These are phyloP conservation scores for Pleurotus ostreatus DNA, from an alignment of 768 basidiomycete genomes.

Conservation along the genomic window DNA sequence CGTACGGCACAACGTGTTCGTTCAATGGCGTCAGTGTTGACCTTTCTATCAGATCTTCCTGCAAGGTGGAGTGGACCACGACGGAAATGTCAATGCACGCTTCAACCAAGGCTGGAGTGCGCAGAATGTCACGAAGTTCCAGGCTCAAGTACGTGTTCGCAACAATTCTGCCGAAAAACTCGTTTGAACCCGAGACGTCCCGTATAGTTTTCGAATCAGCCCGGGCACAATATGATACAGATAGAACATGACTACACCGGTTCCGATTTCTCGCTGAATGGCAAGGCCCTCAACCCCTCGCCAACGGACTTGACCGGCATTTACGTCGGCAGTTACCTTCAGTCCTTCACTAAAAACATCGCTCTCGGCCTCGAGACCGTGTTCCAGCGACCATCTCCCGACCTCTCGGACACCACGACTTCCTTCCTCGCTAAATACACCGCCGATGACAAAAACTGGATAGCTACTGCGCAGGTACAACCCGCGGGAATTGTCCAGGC, in stretches of 20 bases:
- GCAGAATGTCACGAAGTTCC: conserved; percentile 75
- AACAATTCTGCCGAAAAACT: neutral
- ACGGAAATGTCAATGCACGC: conserved; percentile 84
- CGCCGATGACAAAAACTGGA: conserved; percentile 72
- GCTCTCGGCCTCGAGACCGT: conserved; percentile 86
- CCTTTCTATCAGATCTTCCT: conserved; percentile 64
- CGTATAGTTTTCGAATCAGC: conserved; percentile 65
- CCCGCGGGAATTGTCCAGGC: conserved; percentile 80
- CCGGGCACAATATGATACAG: conserved; percentile 87
- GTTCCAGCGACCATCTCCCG: conserved; percentile 74
- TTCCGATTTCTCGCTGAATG: conserved; percentile 78
- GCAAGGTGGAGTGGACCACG: conserved; percentile 92
- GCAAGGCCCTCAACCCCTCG: conserved; percentile 89
- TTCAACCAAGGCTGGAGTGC: conserved; percentile 87
- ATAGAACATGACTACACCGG: conserved; percentile 93
- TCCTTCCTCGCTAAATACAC: conserved; percentile 84
- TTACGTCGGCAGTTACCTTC: conserved; percentile 88
- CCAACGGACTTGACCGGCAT: conserved; percentile 86
- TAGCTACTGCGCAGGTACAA: conserved; percentile 89
- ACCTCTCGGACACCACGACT: conserved; percentile 62
- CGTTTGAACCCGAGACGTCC: neutral
- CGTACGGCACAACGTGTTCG: conserved; percentile 34
- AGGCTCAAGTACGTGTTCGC: conserved; percentile 66
- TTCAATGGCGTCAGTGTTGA: conserved; percentile 18
- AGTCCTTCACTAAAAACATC: conserved; percentile 87